Evolutionary conservation across 1,284 basidiomycete genomes (phyloP).

Genomic region (Microbotryomycetes sp.): DNA sequence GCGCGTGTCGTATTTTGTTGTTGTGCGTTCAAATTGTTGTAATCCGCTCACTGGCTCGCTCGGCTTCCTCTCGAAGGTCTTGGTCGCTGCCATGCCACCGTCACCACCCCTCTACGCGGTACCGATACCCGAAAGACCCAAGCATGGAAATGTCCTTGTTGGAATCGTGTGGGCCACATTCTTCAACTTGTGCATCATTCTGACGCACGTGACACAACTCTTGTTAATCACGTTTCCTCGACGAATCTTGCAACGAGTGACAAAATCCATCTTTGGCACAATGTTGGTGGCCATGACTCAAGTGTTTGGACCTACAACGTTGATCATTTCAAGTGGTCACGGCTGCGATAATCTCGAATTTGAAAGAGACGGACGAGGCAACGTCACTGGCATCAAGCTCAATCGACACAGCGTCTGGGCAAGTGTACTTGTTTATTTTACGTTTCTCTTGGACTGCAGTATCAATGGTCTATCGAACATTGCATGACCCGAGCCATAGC

Average conservation of each 20-base stretch:
- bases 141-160: background rate
- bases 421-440: slow-evolving; percentile 54
- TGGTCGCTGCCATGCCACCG: background rate
- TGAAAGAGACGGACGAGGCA: slow-evolving; percentile 50
- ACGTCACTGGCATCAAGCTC: slow-evolving; percentile 57
- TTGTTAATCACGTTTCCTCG: slow-evolving; percentile 6
- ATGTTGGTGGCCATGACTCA: slow-evolving; percentile 6
- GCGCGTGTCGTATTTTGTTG: background rate
- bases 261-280: slow-evolving; percentile 18
- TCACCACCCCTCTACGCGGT: slow-evolving; percentile 9
- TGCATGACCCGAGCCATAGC: too few relatives aligned
- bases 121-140: slow-evolving; percentile 4
- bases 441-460: slow-evolving; percentile 74
- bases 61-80: background rate
- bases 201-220: slow-evolving; percentile 13
- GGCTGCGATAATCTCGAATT: slow-evolving; percentile 43
- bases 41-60: background rate
- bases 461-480: too few relatives aligned
- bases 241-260: background rate
- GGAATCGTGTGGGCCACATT: slow-evolving; percentile 4
- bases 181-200: slow-evolving; percentile 21
- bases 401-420: slow-evolving; percentile 58
- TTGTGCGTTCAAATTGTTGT: background rate
- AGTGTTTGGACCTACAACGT: slow-evolving; percentile 17
- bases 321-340: slow-evolving; percentile 46